phyloP scores from a whole-genome alignment of 106 monocot genomes.

The Ottelia alismoides region DNA sequence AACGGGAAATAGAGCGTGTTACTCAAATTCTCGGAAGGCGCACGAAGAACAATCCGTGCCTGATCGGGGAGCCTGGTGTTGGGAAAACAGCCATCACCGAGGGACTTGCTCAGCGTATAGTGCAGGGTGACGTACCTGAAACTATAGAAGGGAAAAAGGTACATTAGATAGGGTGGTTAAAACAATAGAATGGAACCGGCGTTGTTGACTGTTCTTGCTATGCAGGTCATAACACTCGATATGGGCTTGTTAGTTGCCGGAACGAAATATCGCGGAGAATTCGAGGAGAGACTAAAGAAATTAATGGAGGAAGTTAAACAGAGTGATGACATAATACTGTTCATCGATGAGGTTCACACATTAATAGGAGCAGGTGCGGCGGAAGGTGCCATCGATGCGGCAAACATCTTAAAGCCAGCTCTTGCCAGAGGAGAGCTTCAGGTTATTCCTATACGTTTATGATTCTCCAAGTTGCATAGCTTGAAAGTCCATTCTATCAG shows the following conservation, averaged over 20 bases:
- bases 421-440: conserved; percentile 12
- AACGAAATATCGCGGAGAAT: conserved; percentile 8
- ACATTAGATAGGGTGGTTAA: too few species aligned
- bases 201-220: too few species aligned
- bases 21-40: conserved; percentile 10
- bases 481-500: too few species aligned
- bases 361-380: too few species aligned
- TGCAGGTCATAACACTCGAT: conserved; percentile 16
- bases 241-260: conserved; percentile 9
- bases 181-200: too few species aligned
- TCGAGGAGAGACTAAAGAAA: conserved; percentile 9
- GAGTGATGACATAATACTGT: conserved; percentile 11
- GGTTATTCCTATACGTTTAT: too few species aligned
- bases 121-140: too few species aligned
- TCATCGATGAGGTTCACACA: conserved; percentile 12
- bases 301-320: conserved; percentile 12
- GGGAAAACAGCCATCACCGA: conserved; percentile 12
- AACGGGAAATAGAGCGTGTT: conserved; percentile 9
- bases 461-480: too few species aligned
- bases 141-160: conserved; percentile 16
- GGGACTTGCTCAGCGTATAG: conserved; percentile 13
- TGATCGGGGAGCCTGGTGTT: too few species aligned
- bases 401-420: conserved; percentile 9
- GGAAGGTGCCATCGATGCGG: too few species aligned
- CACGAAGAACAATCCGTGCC: conserved; percentile 22